Conservation (phyloP, 2,329 filamentous ascomycete genomes). For the Colletotrichum navitas region DNA sequence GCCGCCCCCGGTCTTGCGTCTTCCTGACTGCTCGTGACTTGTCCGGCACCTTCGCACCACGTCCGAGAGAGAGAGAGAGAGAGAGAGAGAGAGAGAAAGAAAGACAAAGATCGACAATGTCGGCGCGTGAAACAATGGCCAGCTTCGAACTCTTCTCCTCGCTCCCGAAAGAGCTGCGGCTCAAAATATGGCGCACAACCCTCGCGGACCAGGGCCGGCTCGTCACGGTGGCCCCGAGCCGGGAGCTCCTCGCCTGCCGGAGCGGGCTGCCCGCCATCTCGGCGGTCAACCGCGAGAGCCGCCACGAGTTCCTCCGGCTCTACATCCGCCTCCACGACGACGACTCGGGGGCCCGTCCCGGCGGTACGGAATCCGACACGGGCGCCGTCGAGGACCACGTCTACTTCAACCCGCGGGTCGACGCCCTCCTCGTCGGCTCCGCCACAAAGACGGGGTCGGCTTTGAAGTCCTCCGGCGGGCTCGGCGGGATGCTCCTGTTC, state of each 20-base stretch:
- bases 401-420: conserved; percentile 23
- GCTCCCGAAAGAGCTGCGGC: conserved; percentile 14
- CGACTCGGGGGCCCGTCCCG: background rate
- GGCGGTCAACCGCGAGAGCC: conserved; percentile 19
- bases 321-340: background rate
- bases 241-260: background rate
- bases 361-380: too few relatives aligned
- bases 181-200: background rate
- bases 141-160: background rate
- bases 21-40: background rate
- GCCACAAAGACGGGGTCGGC: background rate
- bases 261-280: conserved; percentile 15
- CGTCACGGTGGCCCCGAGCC: conserved; percentile 2
- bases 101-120: background rate
- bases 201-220: conserved; percentile 10
- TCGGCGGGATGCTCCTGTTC: background rate
- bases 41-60: background rate
- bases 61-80: background rate
- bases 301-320: conserved; percentile 3
- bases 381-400: background rate
- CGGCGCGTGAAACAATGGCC: background rate
- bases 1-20: background rate
- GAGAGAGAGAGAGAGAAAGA: background rate
- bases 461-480: background rate
- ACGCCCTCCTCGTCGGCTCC: conserved; percentile 21